Percentiles rank a stretch among this genome's conserved stretches.
phyloP scores from a whole-genome alignment of 192 early-diverging fungal genomes.

The Diversispora eburnea region DNA sequence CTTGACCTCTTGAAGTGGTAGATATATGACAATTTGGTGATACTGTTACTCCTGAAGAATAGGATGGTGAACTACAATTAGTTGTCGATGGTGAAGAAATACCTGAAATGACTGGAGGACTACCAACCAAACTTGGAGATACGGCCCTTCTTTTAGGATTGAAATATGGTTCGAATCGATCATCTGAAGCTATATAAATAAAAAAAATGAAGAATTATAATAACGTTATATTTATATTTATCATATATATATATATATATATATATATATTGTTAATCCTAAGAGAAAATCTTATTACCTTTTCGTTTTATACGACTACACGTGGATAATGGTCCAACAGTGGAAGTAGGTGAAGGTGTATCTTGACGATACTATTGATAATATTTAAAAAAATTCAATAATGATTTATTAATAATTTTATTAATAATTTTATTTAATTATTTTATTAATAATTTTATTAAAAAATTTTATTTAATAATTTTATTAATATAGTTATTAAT shows the following conservation, averaged over 20 bases:
- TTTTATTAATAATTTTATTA: neutral
- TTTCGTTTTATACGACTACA: slow-evolving; percentile 29
- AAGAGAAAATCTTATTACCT: slow-evolving; percentile 8
- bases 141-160: slow-evolving; percentile 29
- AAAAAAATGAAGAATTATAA: neutral
- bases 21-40: neutral
- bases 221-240: too few relatives aligned
- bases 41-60: neutral
- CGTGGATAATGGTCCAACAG: slow-evolving; percentile 22
- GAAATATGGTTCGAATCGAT: slow-evolving; percentile 30
- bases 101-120: slow-evolving; percentile 12
- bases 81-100: slow-evolving; percentile 13
- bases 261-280: neutral
- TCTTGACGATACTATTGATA: slow-evolving; percentile 25
- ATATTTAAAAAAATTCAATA: neutral
- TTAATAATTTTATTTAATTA: neutral
- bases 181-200: slow-evolving; percentile 21
- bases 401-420: neutral
- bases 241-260: neutral
- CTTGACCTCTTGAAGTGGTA: slow-evolving; percentile 9
- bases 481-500: too few relatives aligned
- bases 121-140: slow-evolving; percentile 23
- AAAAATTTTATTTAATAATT: neutral
- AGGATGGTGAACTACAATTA: neutral
- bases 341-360: slow-evolving; percentile 22